These are phyloP conservation scores for Entrophospora sp. DNA, from an alignment of 192 early-diverging fungal species.

Conservation along the genomic window DNA sequence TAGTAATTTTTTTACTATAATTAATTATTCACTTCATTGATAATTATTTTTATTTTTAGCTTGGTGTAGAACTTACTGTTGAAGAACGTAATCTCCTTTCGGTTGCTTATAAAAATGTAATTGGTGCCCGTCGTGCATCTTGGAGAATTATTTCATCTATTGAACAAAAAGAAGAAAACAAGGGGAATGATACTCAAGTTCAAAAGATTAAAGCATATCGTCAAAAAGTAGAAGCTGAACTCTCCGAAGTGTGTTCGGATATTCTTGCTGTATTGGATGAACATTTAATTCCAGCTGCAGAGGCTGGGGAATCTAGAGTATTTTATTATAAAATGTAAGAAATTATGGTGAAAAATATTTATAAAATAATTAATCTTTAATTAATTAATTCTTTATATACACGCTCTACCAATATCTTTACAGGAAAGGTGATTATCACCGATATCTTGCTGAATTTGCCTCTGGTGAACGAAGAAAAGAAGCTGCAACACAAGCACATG, in stretches of 20 bases:
- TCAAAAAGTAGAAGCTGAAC: slow-evolving; percentile 85
- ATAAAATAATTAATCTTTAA: slow-evolving; percentile 50
- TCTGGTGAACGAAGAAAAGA: slow-evolving; percentile 70
- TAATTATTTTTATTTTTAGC: slow-evolving; percentile 28
- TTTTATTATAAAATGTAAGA: slow-evolving; percentile 97
- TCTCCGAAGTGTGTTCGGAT: slow-evolving; percentile 85
- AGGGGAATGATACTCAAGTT: slow-evolving; percentile 82
- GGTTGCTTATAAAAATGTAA: slow-evolving; percentile 98
- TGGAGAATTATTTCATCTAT: slow-evolving; percentile 97
- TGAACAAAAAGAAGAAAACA: slow-evolving; percentile 88
- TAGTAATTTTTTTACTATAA: slow-evolving; percentile 70
- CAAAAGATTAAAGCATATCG: slow-evolving; percentile 84
- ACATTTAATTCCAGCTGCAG: slow-evolving; percentile 80
- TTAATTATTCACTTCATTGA: too few relatives aligned
- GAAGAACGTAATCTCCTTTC: slow-evolving; percentile 97
- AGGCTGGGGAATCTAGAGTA: slow-evolving; percentile 90
- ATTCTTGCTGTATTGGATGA: slow-evolving; percentile 80
- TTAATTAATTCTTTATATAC: slow-evolving; percentile 67
- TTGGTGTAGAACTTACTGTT: slow-evolving; percentile 79
- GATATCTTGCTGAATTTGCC: slow-evolving; percentile 93
- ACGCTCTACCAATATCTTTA: slow-evolving; percentile 60
- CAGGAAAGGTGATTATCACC: slow-evolving; percentile 92
- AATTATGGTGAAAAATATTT: slow-evolving; percentile 52
- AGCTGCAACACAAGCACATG: slow-evolving; percentile 71
- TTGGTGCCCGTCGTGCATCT: slow-evolving; percentile 93